Evolutionary conservation across 2,329 filamentous ascomycete species (phyloP).

Genomic region (Bipolaris cookei): DNA sequence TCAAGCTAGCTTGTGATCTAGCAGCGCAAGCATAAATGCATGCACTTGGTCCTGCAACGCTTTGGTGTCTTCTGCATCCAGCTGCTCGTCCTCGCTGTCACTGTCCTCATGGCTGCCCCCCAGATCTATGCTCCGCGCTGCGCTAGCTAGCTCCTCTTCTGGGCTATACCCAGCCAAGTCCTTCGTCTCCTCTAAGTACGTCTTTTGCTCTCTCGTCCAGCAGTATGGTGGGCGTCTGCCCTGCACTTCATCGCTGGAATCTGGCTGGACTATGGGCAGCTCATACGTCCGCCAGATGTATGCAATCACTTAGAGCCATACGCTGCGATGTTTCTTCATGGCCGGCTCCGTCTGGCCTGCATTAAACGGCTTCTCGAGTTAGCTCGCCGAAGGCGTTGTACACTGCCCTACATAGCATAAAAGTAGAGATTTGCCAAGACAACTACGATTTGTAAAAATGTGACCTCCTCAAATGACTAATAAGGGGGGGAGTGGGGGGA

Average conservation of each 20-base stretch:
- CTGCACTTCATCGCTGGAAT: neutral
- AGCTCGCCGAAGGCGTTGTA: too few species aligned
- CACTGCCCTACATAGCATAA: too few species aligned
- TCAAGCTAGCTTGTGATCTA: conserved; percentile 10
- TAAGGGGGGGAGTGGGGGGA: too few species aligned
- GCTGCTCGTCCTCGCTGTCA: neutral
- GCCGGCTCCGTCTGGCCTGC: neutral
- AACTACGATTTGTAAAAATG: too few species aligned
- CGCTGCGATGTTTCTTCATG: conserved; percentile 11
- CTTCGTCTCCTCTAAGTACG: conserved; percentile 1
- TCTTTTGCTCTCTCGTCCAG: conserved; percentile 3
- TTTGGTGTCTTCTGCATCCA: conserved; percentile 1
- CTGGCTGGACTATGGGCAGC: neutral
- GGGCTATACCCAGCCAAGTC: neutral
- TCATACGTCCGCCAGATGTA: conserved; percentile 14
- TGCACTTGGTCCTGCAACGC: conserved; percentile 7
- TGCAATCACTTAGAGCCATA: conserved; percentile 10
- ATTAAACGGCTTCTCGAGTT: neutral
- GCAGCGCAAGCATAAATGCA: conserved; percentile 9
- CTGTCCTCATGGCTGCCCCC: neutral
- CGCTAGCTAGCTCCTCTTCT: neutral
- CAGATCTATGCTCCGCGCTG: neutral
- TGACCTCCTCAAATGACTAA: too few species aligned
- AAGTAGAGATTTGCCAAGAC: too few species aligned
- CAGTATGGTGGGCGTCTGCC: conserved; percentile 5